Evolutionary conservation across 2,329 filamentous ascomycete genomes (phyloP).

Genomic region (Fusarium multiceps): DNA sequence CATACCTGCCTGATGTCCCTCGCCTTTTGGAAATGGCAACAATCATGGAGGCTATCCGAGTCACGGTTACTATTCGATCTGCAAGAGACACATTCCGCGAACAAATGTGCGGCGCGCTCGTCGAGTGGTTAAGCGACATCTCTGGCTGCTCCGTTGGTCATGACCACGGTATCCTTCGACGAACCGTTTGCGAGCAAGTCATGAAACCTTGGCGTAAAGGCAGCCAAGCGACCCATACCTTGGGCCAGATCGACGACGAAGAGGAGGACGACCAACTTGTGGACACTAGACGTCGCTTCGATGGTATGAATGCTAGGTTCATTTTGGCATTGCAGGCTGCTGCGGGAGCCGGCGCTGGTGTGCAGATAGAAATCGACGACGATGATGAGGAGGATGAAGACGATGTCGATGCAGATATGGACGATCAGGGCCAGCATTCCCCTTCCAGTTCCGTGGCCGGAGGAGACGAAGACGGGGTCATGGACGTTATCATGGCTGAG

Average conservation of each 20-base stretch:
- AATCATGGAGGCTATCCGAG: slow-evolving; percentile 92
- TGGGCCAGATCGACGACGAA: slow-evolving; percentile 56
- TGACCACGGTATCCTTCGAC: slow-evolving; percentile 82
- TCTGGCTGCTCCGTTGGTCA: slow-evolving; percentile 86
- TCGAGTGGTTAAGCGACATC: slow-evolving; percentile 96
- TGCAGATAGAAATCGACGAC: slow-evolving; percentile 47
- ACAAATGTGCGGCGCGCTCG: slow-evolving; percentile 97
- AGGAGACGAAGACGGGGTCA: slow-evolving; percentile 62
- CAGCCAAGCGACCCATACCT: slow-evolving; percentile 81
- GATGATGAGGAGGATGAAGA: slow-evolving; percentile 51
- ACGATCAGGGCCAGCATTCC: slow-evolving; percentile 52
- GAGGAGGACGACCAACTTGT: slow-evolving; percentile 62
- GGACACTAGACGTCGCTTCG: slow-evolving; percentile 49
- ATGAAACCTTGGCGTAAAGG: slow-evolving; percentile 88
- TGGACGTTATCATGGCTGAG: slow-evolving; percentile 70
- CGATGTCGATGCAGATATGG: slow-evolving; percentile 58
- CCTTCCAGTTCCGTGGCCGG: slow-evolving; percentile 49
- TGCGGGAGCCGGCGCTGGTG: slow-evolving; percentile 44
- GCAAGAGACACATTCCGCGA: slow-evolving; percentile 95
- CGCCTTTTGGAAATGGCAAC: slow-evolving; percentile 81
- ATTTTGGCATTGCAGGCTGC: slow-evolving; percentile 53
- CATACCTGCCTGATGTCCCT: slow-evolving; percentile 77
- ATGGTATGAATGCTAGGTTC: slow-evolving; percentile 52
- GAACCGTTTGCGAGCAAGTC: slow-evolving; percentile 89
- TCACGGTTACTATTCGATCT: slow-evolving; percentile 94